These are phyloP conservation scores for Zymoseptoria crescenta DNA, from an alignment of 2,329 filamentous ascomycete species.

Conservation along the genomic window DNA sequence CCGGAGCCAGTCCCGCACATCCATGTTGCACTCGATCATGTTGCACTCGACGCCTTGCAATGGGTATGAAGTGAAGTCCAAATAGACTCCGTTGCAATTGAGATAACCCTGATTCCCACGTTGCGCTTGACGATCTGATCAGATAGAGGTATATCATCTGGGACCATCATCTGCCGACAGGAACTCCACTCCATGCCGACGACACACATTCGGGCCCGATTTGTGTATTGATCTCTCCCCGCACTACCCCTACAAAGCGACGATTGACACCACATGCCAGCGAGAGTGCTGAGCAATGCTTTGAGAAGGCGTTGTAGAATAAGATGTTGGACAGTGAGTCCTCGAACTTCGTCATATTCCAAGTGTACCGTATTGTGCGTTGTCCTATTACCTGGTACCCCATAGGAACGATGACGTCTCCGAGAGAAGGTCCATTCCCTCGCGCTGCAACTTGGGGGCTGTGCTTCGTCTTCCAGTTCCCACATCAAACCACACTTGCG, in stretches of 20 bases:
- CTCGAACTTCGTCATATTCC: no score
- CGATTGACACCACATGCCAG: neutral
- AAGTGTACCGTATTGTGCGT: no score
- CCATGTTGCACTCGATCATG: neutral
- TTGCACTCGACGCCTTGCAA: neutral
- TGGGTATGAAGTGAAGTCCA: neutral
- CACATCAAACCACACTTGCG: neutral
- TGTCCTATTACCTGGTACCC: neutral
- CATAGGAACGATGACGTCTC: neutral
- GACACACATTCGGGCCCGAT: neutral
- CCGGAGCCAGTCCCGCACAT: neutral
- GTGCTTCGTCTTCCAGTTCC: neutral
- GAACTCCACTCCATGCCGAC: neutral
- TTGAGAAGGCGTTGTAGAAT: neutral
- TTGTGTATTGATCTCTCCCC: neutral
- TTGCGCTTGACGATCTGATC: neutral
- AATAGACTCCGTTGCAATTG: neutral
- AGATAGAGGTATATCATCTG: neutral
- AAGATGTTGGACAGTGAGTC: neutral
- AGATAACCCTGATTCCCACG: neutral
- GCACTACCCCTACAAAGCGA: neutral
- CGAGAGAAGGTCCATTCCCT: neutral
- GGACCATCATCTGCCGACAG: neutral
- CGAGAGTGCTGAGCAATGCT: neutral
- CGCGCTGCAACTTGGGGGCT: neutral